phyloP scores from a whole-genome alignment of 2,329 filamentous ascomycete species.

The Xylaria sp. region DNA sequence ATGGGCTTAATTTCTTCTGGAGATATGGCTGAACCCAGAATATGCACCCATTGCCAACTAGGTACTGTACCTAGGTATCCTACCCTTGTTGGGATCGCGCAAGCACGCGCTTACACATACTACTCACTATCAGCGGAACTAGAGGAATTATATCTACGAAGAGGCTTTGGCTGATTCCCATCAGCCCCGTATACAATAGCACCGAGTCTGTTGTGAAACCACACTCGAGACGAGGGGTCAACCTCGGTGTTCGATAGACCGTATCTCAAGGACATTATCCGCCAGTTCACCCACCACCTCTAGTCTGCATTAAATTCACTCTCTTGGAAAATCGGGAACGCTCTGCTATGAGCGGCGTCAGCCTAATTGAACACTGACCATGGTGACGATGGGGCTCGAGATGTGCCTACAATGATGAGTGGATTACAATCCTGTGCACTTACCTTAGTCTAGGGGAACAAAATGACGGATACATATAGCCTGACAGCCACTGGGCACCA shows the following conservation, averaged over 20 bases:
- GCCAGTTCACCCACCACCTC: neutral
- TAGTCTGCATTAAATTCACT: neutral
- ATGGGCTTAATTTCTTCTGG: neutral
- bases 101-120: neutral
- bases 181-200: neutral
- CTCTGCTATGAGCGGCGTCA: neutral
- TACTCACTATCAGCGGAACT: neutral
- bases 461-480: neutral
- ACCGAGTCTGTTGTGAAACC: neutral
- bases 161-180: too few relatives aligned
- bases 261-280: slow-evolving; percentile 5
- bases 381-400: neutral
- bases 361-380: too few relatives aligned
- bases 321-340: neutral
- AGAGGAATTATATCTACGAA: neutral
- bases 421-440: neutral
- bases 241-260: neutral
- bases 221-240: neutral
- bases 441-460: neutral
- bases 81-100: neutral
- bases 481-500: neutral
- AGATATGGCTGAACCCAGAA: neutral
- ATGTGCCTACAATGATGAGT: neutral
- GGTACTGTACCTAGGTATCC: neutral
- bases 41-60: too few relatives aligned